Conservation (phyloP, 257 asterid genomes). For the Paraleonurus japonicus region DNA sequence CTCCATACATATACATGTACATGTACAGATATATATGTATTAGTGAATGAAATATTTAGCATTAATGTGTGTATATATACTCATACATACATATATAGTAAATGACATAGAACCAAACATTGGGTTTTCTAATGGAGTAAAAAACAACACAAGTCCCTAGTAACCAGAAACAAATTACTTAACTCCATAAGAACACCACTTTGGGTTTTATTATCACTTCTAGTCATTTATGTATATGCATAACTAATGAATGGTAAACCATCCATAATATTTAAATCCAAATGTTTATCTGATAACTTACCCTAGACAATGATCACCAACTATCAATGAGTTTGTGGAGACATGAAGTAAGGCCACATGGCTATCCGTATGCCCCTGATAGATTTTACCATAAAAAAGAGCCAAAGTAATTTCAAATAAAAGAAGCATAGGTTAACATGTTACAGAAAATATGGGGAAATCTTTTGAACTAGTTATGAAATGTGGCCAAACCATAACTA, state of each 20-base stretch:
- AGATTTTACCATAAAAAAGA: constrained; percentile 14
- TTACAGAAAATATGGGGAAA: background rate
- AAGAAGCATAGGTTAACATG: constrained; percentile 4
- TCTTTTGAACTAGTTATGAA: background rate
- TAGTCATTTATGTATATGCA: background rate
- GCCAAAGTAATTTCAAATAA: constrained; percentile 15
- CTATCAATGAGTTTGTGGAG: constrained; percentile 77
- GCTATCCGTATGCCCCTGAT: constrained; percentile 97
- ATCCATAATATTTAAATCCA: background rate
- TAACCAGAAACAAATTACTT: background rate
- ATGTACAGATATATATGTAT: background rate
- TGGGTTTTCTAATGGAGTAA: background rate
- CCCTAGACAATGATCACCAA: constrained; percentile 99
- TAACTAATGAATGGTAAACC: background rate
- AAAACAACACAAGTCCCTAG: background rate
- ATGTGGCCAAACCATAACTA: constrained; percentile 1
- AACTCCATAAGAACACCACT: background rate
- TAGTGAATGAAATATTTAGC: too few relatives aligned
- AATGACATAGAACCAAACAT: background rate
- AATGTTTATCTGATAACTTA: constrained; percentile 34
- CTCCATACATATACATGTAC: background rate
- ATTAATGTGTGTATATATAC: background rate
- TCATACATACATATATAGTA: background rate
- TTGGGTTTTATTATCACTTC: background rate
- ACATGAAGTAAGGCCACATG: constrained; percentile 87